Base-by-base conservation (phyloP, 2,329 filamentous ascomycete species). In the Zelopaecilomyces penicillatus region DNA sequence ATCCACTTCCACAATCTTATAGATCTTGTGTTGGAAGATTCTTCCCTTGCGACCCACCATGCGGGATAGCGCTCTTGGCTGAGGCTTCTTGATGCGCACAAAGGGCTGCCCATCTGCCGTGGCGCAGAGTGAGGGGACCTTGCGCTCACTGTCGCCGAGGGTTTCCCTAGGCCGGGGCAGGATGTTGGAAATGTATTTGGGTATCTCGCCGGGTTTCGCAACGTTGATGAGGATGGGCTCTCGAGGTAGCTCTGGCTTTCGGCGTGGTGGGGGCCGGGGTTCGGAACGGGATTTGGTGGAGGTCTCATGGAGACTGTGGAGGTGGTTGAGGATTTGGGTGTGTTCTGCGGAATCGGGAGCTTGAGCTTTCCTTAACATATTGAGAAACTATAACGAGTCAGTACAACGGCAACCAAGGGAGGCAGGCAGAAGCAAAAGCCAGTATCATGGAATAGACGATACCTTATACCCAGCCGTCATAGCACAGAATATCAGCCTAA, bases 401-500 rank as follows among this genome's bases (percentile, higher is more conserved):
- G 12, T 11, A 12, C 40, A 28, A 10, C 12, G 26, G 26, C 11
- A 19, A 28, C 12, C 8, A 36, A 11, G n/a, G 28, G 39, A 32
- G 29, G 5, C 30, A 2, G 33, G 34, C 12, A 5, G 5, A 12
- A 31, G 30, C 8, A 11, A 9, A 19, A 19, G 19, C 19, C 19
- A 19, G 2, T 19, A 19, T 19, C 19, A 3, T 19, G 19, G 19
- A 19, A 9, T 34, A 9, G 32, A 12, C 32, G 54, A 12, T 52
- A 80, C 78, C 63, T 78, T 76, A 66, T 90, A 90, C 27, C 85
- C 87, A 28, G 77, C 75, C 31, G 75, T 66, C 54, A 91, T 76
- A 6, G 79, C 75, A 2, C 77, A 68, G 41, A 75, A 73, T 27
- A 87, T 67, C 33, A 85, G 69, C 12, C 78, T 73, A 1, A 72